Percentiles rank a stretch among this genome's conserved stretches.
Conservation (phyloP, 345 rosid genomes). For the Balakata baccata region DNA sequence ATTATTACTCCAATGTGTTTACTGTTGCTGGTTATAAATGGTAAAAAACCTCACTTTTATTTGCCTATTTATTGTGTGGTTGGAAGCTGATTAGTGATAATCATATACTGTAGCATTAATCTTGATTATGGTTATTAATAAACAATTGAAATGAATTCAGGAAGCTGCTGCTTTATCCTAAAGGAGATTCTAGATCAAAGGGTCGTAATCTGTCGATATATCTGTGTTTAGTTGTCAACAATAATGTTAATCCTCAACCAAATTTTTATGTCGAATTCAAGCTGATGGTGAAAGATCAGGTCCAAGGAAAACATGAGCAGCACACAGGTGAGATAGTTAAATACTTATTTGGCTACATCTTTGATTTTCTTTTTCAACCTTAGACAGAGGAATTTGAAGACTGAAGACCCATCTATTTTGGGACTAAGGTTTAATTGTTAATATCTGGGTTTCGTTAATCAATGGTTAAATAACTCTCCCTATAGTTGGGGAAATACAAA, state of each 20-base stretch:
- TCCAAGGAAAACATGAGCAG: neutral
- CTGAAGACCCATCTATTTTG: neutral
- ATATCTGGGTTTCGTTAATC: too few relatives aligned
- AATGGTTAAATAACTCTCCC: neutral
- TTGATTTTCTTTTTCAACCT: too few relatives aligned
- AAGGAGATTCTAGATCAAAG: neutral
- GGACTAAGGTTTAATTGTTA: too few relatives aligned
- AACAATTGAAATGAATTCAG: neutral
- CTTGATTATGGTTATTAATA: too few relatives aligned
- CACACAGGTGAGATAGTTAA: neutral
- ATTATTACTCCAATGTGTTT: neutral
- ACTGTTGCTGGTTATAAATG: neutral
- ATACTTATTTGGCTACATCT: neutral
- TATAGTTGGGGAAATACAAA: neutral
- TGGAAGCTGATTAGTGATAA: too few relatives aligned
- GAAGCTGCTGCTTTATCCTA: neutral
- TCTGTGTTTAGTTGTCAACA: neutral
- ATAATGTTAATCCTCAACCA: neutral
- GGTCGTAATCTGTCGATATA: neutral
- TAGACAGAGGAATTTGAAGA: too few relatives aligned
- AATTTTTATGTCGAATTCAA: neutral
- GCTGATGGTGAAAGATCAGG: neutral
- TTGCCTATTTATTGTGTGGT: neutral
- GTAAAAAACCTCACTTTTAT: neutral
- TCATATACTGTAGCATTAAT: too few relatives aligned